phyloP scores from a whole-genome alignment of 768 basidiomycete genomes.

The Leccinum boreale region DNA sequence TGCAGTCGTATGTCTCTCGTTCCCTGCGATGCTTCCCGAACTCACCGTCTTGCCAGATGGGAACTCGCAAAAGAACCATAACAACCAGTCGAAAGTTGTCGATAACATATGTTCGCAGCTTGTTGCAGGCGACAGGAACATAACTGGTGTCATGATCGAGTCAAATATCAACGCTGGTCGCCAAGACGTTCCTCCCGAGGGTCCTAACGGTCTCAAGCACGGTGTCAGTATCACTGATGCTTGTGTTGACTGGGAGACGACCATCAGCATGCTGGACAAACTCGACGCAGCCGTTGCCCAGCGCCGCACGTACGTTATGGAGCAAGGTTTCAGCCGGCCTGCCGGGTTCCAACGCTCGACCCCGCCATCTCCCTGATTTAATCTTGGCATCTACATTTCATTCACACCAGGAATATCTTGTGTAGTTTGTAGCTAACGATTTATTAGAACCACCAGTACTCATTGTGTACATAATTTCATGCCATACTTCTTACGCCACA shows the following conservation, averaged over 20 bases:
- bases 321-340: slow-evolving; percentile 22
- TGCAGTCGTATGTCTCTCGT: slow-evolving; percentile 60
- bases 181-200: slow-evolving; percentile 80
- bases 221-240: slow-evolving; percentile 92
- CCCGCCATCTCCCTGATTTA: slow-evolving; percentile 12
- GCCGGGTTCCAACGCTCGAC: slow-evolving; percentile 26
- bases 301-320: slow-evolving; percentile 26
- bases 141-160: slow-evolving; percentile 98
- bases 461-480: background rate
- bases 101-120: slow-evolving; percentile 74
- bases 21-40: background rate
- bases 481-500: background rate
- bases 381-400: background rate
- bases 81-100: slow-evolving; percentile 83
- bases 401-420: background rate
- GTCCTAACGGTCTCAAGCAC: slow-evolving; percentile 65
- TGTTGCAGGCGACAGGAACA: slow-evolving; percentile 56
- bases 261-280: slow-evolving; percentile 68
- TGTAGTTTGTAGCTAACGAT: background rate
- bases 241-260: slow-evolving; percentile 83
- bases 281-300: slow-evolving; percentile 49
- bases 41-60: slow-evolving; percentile 54
- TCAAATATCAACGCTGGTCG: slow-evolving; percentile 88
- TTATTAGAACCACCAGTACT: background rate
- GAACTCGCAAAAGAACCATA: slow-evolving; percentile 94